Conservation (phyloP, 1,284 basidiomycete species). For the Heimioporus retisporus region DNA sequence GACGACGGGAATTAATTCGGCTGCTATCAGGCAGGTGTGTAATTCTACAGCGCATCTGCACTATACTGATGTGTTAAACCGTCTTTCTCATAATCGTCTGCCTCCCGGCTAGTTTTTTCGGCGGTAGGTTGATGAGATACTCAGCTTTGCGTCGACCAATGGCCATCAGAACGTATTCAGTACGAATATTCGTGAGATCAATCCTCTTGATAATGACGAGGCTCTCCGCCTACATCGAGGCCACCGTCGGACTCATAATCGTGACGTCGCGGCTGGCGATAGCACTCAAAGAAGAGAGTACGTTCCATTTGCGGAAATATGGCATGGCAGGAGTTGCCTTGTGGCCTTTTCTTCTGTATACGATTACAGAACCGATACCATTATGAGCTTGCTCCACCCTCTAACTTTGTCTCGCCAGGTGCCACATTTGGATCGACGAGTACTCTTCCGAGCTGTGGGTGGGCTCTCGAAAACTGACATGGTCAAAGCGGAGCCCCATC, state of each 20-base stretch:
- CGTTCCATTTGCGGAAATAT: conserved; percentile 25
- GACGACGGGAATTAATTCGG: conserved; percentile 57
- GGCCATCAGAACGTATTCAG: conserved; percentile 43
- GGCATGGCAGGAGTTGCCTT: conserved; percentile 12
- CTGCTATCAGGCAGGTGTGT: conserved; percentile 59
- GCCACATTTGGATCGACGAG: background rate
- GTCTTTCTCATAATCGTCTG: conserved; percentile 45
- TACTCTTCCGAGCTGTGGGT: conserved; percentile 20
- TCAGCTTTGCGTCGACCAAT: conserved; percentile 9
- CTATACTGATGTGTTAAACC: conserved; percentile 32
- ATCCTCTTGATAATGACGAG: conserved; percentile 39
- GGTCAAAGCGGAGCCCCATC: background rate
- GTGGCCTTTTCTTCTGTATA: conserved; percentile 31
- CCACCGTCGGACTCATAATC: conserved; percentile 57
- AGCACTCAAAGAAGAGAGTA: conserved; percentile 38
- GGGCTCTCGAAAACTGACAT: background rate
- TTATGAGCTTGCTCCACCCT: conserved; percentile 1
- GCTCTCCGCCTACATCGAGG: conserved; percentile 53
- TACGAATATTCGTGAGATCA: conserved; percentile 54
- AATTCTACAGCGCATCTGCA: background rate
- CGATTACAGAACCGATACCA: background rate
- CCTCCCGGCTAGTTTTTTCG: conserved; percentile 40
- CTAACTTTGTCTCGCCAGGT: background rate
- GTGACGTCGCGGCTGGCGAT: conserved; percentile 60
- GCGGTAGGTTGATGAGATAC: conserved; percentile 46